Percentiles rank a stretch among this genome's conserved stretches.
Evolutionary conservation across 1,284 basidiomycete species (phyloP).

Genomic region (Lentinus polychrous): DNA sequence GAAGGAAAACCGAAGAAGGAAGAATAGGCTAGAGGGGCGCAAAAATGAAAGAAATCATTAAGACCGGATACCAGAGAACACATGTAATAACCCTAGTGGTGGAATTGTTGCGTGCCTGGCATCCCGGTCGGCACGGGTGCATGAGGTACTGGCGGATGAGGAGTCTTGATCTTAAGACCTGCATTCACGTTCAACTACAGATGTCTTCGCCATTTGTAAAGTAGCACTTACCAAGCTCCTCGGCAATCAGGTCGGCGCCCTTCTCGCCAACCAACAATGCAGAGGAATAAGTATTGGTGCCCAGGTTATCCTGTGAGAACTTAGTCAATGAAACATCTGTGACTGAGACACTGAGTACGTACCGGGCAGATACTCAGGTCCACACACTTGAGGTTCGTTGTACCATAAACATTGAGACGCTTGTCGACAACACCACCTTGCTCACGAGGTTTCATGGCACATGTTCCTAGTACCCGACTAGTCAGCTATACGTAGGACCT

Average conservation of each 20-base stretch:
- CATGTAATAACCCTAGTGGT: slow-evolving; percentile 6
- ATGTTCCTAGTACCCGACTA: slow-evolving; percentile 25
- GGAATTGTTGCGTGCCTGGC: slow-evolving; percentile 41
- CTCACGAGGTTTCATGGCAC: slow-evolving; percentile 69
- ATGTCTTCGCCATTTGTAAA: not conserved
- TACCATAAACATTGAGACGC: slow-evolving; percentile 68
- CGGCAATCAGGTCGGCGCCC: slow-evolving; percentile 52
- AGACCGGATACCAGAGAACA: not conserved
- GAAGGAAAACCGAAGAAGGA: no score
- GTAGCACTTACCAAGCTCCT: slow-evolving; percentile 50
- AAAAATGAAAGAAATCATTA: no score
- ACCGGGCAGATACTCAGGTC: slow-evolving; percentile 67
- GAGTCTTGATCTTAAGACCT: slow-evolving; percentile 56
- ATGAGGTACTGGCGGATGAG: slow-evolving; percentile 66
- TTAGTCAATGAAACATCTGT: slow-evolving; percentile 2
- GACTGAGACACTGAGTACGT: slow-evolving; percentile 16
- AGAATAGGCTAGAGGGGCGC: no score
- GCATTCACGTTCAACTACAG: not conserved
- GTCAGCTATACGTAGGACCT: not conserved
- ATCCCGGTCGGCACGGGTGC: slow-evolving; percentile 52
- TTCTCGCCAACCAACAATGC: slow-evolving; percentile 66
- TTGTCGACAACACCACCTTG: slow-evolving; percentile 74
- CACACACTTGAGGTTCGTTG: slow-evolving; percentile 60
- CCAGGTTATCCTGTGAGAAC: slow-evolving; percentile 50
- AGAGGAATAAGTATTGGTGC: slow-evolving; percentile 68